phyloP scores from a whole-genome alignment of 306 rosid species.

The Trifolium pratense region DNA sequence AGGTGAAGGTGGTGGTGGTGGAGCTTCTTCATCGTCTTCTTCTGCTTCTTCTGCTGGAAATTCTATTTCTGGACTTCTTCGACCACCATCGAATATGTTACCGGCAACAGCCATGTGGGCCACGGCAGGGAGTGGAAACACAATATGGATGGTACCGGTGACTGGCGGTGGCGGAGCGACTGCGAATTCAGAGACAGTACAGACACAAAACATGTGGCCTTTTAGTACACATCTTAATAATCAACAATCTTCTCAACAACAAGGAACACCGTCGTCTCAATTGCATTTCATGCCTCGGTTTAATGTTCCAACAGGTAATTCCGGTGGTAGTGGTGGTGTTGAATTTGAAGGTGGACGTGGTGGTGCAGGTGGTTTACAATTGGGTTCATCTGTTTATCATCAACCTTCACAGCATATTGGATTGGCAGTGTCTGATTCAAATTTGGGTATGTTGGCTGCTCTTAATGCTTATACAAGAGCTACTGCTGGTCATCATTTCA shows the following conservation, averaged over 20 bases:
- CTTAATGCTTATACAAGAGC: constrained; percentile 79
- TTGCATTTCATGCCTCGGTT: constrained; percentile 80
- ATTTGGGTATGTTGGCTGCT: constrained; percentile 87
- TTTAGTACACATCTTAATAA: constrained; percentile 38
- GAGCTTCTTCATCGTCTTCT: neutral
- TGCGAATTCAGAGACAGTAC: constrained; percentile 59
- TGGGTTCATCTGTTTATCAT: constrained; percentile 75
- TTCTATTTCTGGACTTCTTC: constrained; percentile 39
- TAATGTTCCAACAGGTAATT: constrained; percentile 54
- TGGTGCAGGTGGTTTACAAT: constrained; percentile 59
- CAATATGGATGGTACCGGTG: constrained; percentile 91
- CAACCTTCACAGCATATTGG: constrained; percentile 71
- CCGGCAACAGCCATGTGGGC: constrained; percentile 90
- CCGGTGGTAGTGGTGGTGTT: constrained; percentile 33
- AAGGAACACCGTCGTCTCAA: neutral
- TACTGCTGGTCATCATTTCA: constrained; percentile 52
- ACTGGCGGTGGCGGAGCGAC: constrained; percentile 38
- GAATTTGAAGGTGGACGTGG: constrained; percentile 66
- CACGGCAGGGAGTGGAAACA: constrained; percentile 54
- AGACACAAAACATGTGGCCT: constrained; percentile 74
- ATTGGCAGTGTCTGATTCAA: constrained; percentile 72
- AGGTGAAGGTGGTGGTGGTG: neutral
- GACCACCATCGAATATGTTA: constrained; percentile 56
- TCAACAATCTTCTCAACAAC: neutral
- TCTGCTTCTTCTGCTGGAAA: neutral